Conservation (phyloP, 192 early-diverging fungal genomes). For the Entomortierella beljakovae region DNA sequence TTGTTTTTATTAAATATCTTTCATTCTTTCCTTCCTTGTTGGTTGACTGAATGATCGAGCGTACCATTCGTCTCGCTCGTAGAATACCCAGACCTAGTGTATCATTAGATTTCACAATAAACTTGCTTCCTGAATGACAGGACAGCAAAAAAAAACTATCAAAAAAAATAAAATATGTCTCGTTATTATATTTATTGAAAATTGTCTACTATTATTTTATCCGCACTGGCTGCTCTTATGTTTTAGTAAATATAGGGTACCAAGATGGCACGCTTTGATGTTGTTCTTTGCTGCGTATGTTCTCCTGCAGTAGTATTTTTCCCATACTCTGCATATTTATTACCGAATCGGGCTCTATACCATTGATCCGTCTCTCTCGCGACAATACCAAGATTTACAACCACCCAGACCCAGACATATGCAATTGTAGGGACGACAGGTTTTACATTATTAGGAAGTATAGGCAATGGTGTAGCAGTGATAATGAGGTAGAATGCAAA, state of each 20-base stretch:
- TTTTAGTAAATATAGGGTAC: constrained; percentile 30
- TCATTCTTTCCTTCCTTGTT: not conserved
- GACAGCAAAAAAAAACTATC: not conserved
- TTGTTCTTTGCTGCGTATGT: not conserved
- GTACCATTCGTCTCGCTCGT: not conserved
- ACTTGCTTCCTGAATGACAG: too few species aligned
- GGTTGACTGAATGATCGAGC: not conserved
- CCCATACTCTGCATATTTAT: constrained; percentile 39
- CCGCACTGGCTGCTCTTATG: not conserved
- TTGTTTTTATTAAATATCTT: not conserved
- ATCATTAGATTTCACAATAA: not conserved
- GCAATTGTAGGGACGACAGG: constrained; percentile 26
- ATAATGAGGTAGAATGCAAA: constrained; percentile 64
- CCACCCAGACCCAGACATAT: constrained; percentile 67
- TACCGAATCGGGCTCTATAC: constrained; percentile 72
- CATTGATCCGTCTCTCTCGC: constrained; percentile 76
- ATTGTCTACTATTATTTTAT: not conserved
- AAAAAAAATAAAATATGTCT: not conserved
- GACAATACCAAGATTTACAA: constrained; percentile 69
- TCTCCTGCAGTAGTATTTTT: not conserved
- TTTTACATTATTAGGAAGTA: not conserved
- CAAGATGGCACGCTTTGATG: constrained; percentile 2
- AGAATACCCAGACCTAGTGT: not conserved
- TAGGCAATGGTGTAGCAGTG: not conserved
- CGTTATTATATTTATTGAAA: too few species aligned